Evolutionary conservation across 2,329 filamentous ascomycete genomes (phyloP).

Genomic region (Verticillium klebahnii): DNA sequence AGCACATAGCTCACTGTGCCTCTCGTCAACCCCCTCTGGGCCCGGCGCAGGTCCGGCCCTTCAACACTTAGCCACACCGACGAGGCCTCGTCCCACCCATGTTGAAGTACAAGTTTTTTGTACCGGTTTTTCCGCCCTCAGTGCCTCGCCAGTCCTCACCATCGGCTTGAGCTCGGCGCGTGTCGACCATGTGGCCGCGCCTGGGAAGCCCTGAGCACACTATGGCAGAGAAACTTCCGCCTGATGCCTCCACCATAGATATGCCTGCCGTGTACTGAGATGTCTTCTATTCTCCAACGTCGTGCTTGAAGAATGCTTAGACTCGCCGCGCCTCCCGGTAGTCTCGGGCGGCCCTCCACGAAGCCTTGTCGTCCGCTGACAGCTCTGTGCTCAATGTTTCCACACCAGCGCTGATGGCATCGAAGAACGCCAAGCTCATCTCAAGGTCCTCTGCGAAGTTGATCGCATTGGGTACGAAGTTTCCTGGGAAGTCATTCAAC

Average conservation of each 20-base stretch:
- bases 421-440: slow-evolving; percentile 53
- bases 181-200: not conserved
- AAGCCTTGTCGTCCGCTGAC: slow-evolving; percentile 37
- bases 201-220: not conserved
- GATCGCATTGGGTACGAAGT: slow-evolving; percentile 54
- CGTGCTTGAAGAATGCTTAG: slow-evolving; percentile 17
- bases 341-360: slow-evolving; percentile 51
- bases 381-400: slow-evolving; percentile 47
- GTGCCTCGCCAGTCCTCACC: not conserved
- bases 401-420: slow-evolving; percentile 53
- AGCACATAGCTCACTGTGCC: not conserved
- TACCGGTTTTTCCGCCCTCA: not conserved
- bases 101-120: not conserved
- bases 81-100: not conserved
- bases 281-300: slow-evolving; percentile 12
- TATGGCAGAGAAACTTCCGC: not conserved
- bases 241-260: not conserved
- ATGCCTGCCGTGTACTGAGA: not conserved
- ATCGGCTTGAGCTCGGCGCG: not conserved
- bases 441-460: slow-evolving; percentile 56
- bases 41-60: not conserved
- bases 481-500: slow-evolving; percentile 45
- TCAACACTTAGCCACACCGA: not conserved
- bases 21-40: not conserved
- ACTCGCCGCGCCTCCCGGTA: slow-evolving; percentile 45